Evolutionary conservation across 345 rosid genomes (phyloP), one percentile per base, ranked within the genome.

Genomic region (Brassica nigra): DNA sequence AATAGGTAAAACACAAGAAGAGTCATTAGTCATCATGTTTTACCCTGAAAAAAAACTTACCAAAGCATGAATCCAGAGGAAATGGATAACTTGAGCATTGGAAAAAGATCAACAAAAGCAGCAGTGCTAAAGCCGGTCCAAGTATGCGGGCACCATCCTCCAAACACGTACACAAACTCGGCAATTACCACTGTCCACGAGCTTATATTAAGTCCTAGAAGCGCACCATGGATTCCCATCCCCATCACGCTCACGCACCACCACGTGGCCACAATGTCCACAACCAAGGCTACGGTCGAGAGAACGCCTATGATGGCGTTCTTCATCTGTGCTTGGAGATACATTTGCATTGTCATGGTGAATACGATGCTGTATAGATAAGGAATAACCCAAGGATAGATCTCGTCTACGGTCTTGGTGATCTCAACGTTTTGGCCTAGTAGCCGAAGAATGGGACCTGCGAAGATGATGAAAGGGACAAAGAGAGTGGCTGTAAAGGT

Each of bases 61-160:
- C 90, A 88, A 14, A 90, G 71, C 94, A 90, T 90, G 11, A 90
- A 74, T 27, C 91, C 94, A 1, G 92, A 89, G 12, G 92, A 87
- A 2, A 87, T 30, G 0, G 90, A 87, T 68, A 90, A 87, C 82
- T 90, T 87, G 20, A 88, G 9, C 18, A 84, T 72, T 4, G 89
- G 90, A 37, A 82, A 29, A 12, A 88, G 78, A 76, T 88, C 89
- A 58, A 67, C 36, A 78, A 88, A 85, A 62, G 87, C 85, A 75
- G 85, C 85, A 15, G 62, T 66, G 39, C 80, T 81, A 71, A 90
- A 86, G 8, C 91, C 90, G 23, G 70, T 88, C 93, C 93, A 88
- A 11, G 91, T 86, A 36, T 70, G 61, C 0, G 88, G 85, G 15
- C 89, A 85, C 90, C 93, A 88, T 12, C 93, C 93, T 7, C 89